Percentiles rank a stretch among this genome's conserved stretches.
Conservation (phyloP, 352 stramenopile genomes). For the Pythium oligandrum region DNA sequence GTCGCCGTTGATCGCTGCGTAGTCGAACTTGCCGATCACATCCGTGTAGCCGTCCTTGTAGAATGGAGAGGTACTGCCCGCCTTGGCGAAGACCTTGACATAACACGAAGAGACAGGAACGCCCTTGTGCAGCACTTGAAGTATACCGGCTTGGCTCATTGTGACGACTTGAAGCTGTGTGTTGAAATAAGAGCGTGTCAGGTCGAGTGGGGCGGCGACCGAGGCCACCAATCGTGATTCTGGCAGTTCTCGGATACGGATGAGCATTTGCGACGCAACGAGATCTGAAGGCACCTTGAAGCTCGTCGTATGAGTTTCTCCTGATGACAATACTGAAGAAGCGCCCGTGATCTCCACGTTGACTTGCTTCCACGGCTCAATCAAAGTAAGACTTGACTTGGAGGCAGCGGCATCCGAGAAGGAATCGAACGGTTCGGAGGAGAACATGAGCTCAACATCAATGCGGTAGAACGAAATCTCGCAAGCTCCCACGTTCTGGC, state of each 20-base stretch:
- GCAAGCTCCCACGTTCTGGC: slow-evolving; percentile 26
- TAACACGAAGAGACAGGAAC: slow-evolving; percentile 47
- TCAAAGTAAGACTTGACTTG: slow-evolving; percentile 34
- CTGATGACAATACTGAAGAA: neutral
- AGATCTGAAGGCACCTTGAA: slow-evolving; percentile 19
- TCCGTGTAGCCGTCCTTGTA: slow-evolving; percentile 86
- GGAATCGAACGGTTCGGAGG: slow-evolving; percentile 47
- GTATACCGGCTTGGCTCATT: slow-evolving; percentile 38
- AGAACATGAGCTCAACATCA: slow-evolving; percentile 71
- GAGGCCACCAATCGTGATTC: slow-evolving; percentile 21
- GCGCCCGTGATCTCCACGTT: slow-evolving; percentile 17
- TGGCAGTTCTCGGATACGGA: slow-evolving; percentile 30
- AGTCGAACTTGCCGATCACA: slow-evolving; percentile 67
- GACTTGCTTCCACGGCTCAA: slow-evolving; percentile 37
- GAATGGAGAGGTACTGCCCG: slow-evolving; percentile 23
- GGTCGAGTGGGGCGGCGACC: slow-evolving; percentile 24
- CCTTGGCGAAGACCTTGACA: slow-evolving; percentile 64
- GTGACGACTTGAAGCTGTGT: slow-evolving; percentile 34
- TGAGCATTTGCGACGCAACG: slow-evolving; percentile 35
- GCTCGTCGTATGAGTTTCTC: neutral
- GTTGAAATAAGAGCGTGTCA: slow-evolving; percentile 51
- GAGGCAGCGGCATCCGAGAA: slow-evolving; percentile 29
- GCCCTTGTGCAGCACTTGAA: slow-evolving; percentile 43
- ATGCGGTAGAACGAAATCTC: slow-evolving; percentile 56
- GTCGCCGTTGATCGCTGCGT: slow-evolving; percentile 54